Evolutionary conservation across 1,284 basidiomycete species (phyloP).

Genomic region (Apiotrichum gracile): DNA sequence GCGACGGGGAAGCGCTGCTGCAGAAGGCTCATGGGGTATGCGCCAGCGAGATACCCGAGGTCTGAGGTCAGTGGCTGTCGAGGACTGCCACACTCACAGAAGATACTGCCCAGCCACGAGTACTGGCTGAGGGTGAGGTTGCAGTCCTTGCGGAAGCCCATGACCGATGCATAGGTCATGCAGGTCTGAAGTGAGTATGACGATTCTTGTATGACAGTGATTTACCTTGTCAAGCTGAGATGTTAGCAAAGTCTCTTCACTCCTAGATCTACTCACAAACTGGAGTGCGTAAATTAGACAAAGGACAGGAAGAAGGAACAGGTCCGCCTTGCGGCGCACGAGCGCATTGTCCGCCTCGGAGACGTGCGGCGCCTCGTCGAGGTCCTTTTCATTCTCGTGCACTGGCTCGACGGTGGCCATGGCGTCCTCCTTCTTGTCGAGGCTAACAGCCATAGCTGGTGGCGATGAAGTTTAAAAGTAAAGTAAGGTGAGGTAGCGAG

Average conservation of each 20-base stretch:
- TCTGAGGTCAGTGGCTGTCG: not conserved
- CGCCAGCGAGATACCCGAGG: constrained; percentile 20
- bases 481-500: not conserved
- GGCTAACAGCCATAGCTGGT: not conserved
- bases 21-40: constrained; percentile 17
- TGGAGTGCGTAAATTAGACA: not conserved
- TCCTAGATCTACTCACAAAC: not conserved
- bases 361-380: constrained; percentile 25
- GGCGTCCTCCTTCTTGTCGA: not conserved
- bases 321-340: constrained; percentile 34
- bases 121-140: constrained; percentile 18
- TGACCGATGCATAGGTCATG: not conserved
- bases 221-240: not conserved
- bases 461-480: not conserved
- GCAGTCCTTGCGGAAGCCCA: constrained; percentile 46
- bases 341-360: constrained; percentile 54
- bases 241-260: not conserved
- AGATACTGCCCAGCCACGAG: constrained; percentile 20
- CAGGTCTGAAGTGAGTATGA: no score
- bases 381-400: not conserved
- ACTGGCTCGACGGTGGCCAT: not conserved
- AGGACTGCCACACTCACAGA: constrained; percentile 11
- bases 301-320: constrained; percentile 33
- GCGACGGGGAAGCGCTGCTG: constrained; percentile 19
- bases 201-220: no score